phyloP scores from a whole-genome alignment of 1,139 yeast genomes.

The Candida freyschussii region DNA sequence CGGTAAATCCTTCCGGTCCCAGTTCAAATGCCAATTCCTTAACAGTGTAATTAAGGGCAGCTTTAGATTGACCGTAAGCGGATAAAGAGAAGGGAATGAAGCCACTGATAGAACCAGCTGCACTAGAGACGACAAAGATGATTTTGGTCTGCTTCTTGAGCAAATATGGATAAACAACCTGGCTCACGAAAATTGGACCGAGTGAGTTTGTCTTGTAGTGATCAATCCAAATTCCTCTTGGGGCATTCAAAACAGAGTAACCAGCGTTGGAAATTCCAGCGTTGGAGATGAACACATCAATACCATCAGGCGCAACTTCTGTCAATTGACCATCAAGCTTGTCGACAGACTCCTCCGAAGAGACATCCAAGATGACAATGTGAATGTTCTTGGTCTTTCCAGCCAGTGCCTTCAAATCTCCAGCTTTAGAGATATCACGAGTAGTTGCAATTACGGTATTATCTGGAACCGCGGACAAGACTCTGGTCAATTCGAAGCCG shows the following conservation, averaged over 20 bases:
- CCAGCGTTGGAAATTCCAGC: no score
- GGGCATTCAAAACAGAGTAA: background rate
- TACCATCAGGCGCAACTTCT: constrained; percentile 25
- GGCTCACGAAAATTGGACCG: constrained; percentile 23
- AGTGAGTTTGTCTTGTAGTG: constrained; percentile 20
- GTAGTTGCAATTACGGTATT: constrained; percentile 13
- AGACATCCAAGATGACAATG: constrained; percentile 18
- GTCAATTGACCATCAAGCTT: constrained; percentile 9
- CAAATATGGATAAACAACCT: constrained; percentile 20
- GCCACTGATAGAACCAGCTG: constrained; percentile 25
- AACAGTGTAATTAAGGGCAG: constrained; percentile 29
- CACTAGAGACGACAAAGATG: constrained; percentile 24
- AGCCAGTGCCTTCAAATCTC: constrained; percentile 6
- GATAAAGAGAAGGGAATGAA: constrained; percentile 14
- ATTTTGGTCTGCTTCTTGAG: constrained; percentile 16
- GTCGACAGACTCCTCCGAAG: constrained; percentile 14
- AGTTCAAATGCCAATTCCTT: constrained; percentile 25
- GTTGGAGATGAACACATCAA: constrained; percentile 47
- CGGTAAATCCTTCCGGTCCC: constrained; percentile 22
- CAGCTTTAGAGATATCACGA: constrained; percentile 7
- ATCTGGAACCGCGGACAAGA: background rate
- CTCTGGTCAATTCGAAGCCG: constrained; percentile 10
- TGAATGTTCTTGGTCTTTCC: constrained; percentile 2
- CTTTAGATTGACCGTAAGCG: constrained; percentile 34
- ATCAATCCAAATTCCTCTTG: background rate